Evolutionary conservation across 495 filamentous ascomycete genomes (phyloP).

Genomic region (Rostrohypoxylon terebratum): DNA sequence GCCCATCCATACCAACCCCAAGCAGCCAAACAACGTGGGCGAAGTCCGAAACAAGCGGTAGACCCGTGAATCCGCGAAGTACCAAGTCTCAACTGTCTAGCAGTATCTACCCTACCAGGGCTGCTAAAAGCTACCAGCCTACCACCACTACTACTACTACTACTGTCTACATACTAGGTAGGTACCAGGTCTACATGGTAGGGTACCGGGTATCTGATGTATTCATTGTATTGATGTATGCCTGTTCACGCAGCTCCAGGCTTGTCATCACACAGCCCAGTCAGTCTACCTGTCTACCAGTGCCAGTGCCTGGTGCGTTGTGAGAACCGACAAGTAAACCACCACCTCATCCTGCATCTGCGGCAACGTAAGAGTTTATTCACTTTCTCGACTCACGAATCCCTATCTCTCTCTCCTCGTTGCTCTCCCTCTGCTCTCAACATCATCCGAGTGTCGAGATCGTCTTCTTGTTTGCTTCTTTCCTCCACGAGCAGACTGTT

Average conservation of each 20-base stretch:
- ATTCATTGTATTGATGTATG: neutral
- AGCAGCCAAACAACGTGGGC: constrained; percentile 32
- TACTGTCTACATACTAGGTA: too few relatives aligned
- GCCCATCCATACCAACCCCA: too few relatives aligned
- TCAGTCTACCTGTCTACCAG: too few relatives aligned
- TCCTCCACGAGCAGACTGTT: neutral
- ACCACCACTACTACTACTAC: too few relatives aligned
- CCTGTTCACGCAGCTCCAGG: constrained; percentile 23
- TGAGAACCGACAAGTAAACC: constrained; percentile 33
- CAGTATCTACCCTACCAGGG: too few relatives aligned
- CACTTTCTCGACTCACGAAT: constrained; percentile 10
- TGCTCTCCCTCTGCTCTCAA: constrained; percentile 4
- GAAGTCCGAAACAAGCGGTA: constrained; percentile 43
- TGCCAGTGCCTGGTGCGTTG: constrained; percentile 13
- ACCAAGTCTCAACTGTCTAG: neutral
- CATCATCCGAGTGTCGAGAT: neutral
- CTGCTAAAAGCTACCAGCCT: too few relatives aligned
- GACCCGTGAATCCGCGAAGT: constrained; percentile 39
- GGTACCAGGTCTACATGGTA: too few relatives aligned
- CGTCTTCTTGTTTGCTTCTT: constrained; percentile 9
- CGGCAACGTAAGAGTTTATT: constrained; percentile 40
- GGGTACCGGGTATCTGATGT: neutral
- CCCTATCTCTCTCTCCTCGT: constrained; percentile 5
- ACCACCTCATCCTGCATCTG: constrained; percentile 44
- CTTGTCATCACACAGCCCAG: constrained; percentile 40